A percentile compares a stretch with the other conserved stretches of the same genome.
phyloP scores from a whole-genome alignment of 257 asterid species.

The Asclepias syriaca region DNA sequence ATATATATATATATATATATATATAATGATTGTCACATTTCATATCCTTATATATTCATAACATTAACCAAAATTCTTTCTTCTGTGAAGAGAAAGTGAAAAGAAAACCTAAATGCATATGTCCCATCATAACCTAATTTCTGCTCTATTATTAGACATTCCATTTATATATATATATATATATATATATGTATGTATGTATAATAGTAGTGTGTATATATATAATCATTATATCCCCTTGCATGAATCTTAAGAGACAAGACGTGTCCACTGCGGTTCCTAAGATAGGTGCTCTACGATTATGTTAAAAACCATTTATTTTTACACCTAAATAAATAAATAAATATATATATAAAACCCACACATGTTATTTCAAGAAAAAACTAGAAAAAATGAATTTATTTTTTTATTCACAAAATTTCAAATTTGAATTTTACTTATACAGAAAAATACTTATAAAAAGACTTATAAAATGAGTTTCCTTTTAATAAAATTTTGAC shows the following conservation, averaged over 20 bases:
- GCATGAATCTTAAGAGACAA: neutral
- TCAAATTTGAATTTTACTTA: too few species aligned
- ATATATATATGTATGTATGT: too few species aligned
- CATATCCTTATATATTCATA: neutral
- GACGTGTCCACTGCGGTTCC: neutral
- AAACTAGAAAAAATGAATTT: too few species aligned
- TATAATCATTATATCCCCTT: neutral
- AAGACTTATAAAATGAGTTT: too few species aligned
- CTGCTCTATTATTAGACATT: neutral
- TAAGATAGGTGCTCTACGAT: neutral
- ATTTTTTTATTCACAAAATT: too few species aligned
- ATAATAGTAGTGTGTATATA: neutral
- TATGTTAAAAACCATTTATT: neutral
- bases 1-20: too few species aligned
- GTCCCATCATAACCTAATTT: slow-evolving; percentile 19
- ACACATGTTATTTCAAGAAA: too few species aligned
- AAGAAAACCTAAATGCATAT: neutral
- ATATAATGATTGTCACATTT: neutral
- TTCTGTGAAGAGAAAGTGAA: neutral
- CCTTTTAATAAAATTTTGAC: too few species aligned
- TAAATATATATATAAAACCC: too few species aligned
- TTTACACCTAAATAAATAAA: neutral
- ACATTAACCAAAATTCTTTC: neutral
- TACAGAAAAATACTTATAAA: too few species aligned
- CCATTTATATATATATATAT: neutral